These are phyloP conservation scores for Cyberlindnera maclurae DNA, from an alignment of 805 yeast species.

Conservation along the genomic window DNA sequence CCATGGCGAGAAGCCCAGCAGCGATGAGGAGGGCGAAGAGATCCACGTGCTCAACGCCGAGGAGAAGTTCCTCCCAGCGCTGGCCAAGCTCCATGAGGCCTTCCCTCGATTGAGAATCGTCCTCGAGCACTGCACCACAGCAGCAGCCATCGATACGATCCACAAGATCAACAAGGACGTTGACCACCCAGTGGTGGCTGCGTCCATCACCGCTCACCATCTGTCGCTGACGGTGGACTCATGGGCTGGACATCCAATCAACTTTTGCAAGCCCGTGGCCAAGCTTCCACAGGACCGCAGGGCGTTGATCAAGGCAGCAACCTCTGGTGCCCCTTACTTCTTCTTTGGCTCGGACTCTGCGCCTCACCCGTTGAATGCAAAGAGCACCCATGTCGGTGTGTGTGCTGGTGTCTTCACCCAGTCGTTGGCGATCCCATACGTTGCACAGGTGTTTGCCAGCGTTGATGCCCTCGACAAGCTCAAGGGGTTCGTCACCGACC, in stretches of 20 bases:
- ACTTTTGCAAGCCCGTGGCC: conserved; percentile 97
- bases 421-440: conserved; percentile 67
- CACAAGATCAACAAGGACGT: conserved; percentile 48
- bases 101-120: conserved; percentile 85
- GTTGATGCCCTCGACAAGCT: conserved; percentile 57
- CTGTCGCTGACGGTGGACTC: conserved; percentile 80
- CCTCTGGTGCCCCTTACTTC: conserved; percentile 85
- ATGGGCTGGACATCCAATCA: conserved; percentile 95
- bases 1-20: conserved; percentile 92
- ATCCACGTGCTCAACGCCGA: conserved; percentile 94
- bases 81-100: conserved; percentile 65
- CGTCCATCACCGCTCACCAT: conserved; percentile 95
- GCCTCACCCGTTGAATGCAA: conserved; percentile 83
- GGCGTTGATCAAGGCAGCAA: conserved; percentile 81
- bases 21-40: conserved; percentile 45
- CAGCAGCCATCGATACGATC: conserved; percentile 77
- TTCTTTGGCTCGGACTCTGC: conserved; percentile 98
- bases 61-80: conserved; percentile 84
- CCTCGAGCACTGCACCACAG: conserved; percentile 92
- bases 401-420: conserved; percentile 99
- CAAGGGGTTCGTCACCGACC: conserved; percentile 66
- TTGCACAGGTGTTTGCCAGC: conserved; percentile 80
- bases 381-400: conserved; percentile 71
- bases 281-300: conserved; percentile 79
- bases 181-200: conserved; percentile 58